These are phyloP conservation scores for Podila minutissima DNA, from an alignment of 192 early-diverging fungal genomes.

Conservation along the genomic window DNA sequence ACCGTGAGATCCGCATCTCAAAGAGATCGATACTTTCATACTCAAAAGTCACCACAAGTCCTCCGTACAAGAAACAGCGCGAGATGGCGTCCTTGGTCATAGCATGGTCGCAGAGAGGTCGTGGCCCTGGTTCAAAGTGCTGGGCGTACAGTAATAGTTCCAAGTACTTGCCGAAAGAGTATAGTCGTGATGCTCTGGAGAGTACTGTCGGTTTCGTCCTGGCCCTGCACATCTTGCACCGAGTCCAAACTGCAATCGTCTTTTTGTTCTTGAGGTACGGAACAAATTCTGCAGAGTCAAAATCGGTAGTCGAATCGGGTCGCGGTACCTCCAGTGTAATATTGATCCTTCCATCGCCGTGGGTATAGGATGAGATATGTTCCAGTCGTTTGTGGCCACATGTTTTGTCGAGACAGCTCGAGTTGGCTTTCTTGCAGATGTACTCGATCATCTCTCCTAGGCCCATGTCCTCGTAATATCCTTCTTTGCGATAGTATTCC, in stretches of 20 bases:
- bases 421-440: constrained; percentile 54
- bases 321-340: constrained; percentile 50
- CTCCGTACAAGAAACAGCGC: constrained; percentile 78
- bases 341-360: constrained; percentile 60
- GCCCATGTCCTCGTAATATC: constrained; percentile 50
- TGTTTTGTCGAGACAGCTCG: constrained; percentile 49
- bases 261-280: constrained; percentile 67
- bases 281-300: constrained; percentile 37
- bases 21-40: constrained; percentile 71
- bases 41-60: constrained; percentile 77
- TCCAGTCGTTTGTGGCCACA: constrained; percentile 60
- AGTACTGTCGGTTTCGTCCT: constrained; percentile 71
- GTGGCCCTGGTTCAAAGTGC: constrained; percentile 56
- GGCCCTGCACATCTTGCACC: constrained; percentile 77
- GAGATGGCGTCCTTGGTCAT: constrained; percentile 61
- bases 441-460: constrained; percentile 61
- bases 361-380: constrained; percentile 66
- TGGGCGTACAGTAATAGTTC: constrained; percentile 85
- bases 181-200: constrained; percentile 78
- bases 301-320: constrained; percentile 20
- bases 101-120: constrained; percentile 64
- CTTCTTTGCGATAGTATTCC: constrained; percentile 62
- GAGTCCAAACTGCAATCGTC: constrained; percentile 83
- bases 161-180: constrained; percentile 95
- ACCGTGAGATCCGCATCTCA: constrained; percentile 72